phyloP scores from a whole-genome alignment of 2,329 filamentous ascomycete genomes.

The Trichoderma cornu-damae region DNA sequence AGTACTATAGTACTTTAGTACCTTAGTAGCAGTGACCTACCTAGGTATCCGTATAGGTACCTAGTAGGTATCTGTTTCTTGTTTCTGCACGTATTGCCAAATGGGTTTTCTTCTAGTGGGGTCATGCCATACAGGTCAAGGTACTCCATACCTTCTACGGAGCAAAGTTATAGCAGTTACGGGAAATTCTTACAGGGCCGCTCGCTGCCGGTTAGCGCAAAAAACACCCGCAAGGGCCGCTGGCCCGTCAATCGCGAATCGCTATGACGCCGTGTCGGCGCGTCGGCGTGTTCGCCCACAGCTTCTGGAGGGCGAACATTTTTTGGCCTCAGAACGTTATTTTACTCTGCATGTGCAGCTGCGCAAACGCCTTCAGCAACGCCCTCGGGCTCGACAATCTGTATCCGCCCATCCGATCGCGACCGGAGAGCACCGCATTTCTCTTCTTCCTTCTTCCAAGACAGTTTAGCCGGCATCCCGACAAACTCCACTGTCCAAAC shows the following conservation, averaged over 20 bases:
- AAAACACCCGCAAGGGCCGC: not conserved
- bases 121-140: not conserved
- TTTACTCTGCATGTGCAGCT: not conserved
- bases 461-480: not conserved
- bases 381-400: not conserved
- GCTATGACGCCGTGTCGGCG: slow-evolving; percentile 9
- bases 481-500: not conserved
- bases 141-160: not conserved
- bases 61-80: not conserved
- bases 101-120: too few species aligned
- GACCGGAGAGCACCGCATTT: not conserved
- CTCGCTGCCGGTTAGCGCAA: not conserved
- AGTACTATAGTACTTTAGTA: too few species aligned
- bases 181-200: not conserved
- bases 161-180: not conserved
- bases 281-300: slow-evolving; percentile 1
- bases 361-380: not conserved
- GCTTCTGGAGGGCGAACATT: not conserved
- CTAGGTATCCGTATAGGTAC: too few species aligned
- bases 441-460: not conserved
- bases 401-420: not conserved
- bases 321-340: too few species aligned
- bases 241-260: slow-evolving; percentile 12
- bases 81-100: too few species aligned
- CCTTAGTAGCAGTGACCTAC: too few species aligned